Conservation (phyloP, 345 rosid genomes). For the Euphorbia tirucalli region DNA sequence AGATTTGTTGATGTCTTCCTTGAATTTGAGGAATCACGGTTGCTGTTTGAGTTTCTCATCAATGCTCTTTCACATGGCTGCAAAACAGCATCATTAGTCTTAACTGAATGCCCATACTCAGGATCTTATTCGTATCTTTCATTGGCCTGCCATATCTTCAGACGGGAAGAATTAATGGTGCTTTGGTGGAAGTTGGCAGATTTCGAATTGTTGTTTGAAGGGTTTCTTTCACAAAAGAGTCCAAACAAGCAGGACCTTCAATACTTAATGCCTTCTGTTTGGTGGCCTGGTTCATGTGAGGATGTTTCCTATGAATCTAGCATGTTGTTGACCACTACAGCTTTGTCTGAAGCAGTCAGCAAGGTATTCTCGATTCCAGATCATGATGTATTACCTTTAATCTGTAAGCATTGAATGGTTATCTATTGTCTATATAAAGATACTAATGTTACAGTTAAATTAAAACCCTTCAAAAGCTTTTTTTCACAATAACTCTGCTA, state of each 20-base stretch:
- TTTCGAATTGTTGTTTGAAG: constrained; percentile 77
- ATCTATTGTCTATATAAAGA: background rate
- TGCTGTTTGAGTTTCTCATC: constrained; percentile 59
- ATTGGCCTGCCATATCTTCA: constrained; percentile 74
- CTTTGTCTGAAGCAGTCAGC: constrained; percentile 69
- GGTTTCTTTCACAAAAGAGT: constrained; percentile 71
- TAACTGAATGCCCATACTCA: constrained; percentile 87
- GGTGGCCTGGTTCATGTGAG: constrained; percentile 99
- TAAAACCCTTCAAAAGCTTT: background rate
- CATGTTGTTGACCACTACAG: constrained; percentile 72
- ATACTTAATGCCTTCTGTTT: constrained; percentile 80
- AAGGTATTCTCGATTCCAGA: constrained; percentile 47
- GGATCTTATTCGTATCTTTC: constrained; percentile 90
- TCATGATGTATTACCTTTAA: background rate
- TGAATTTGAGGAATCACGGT: constrained; percentile 53
- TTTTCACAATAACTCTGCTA: background rate
- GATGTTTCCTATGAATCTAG: constrained; percentile 70
- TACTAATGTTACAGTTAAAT: background rate
- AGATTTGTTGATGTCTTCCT: constrained; percentile 63
- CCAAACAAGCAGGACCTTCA: constrained; percentile 87
- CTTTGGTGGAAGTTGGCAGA: constrained; percentile 80
- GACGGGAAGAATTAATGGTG: constrained; percentile 71
- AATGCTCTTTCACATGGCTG: constrained; percentile 78
- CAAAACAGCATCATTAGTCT: constrained; percentile 57
- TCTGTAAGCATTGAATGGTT: background rate